A percentile compares a stretch with the other conserved stretches of the same genome.
Conservation (phyloP, 208 protist genomes). For the Perkinsela sp. region DNA sequence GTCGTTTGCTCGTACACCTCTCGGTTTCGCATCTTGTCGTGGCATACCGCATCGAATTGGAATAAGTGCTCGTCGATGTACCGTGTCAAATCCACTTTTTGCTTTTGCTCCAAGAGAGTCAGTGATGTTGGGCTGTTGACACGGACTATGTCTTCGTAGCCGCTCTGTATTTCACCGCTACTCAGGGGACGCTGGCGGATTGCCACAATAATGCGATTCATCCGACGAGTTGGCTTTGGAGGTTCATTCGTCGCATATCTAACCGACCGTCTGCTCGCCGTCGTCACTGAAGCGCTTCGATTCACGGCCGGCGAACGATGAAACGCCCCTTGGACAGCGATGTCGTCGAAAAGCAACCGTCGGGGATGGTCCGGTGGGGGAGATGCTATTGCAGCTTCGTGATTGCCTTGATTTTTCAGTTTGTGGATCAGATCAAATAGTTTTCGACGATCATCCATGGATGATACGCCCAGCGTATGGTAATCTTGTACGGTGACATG, state of each 20-base stretch:
- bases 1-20: conserved; percentile 70
- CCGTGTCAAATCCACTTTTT: conserved; percentile 77
- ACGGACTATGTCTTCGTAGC: conserved; percentile 40
- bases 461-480: conserved; percentile 49
- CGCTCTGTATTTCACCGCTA: conserved; percentile 11
- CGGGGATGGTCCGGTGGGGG: neutral
- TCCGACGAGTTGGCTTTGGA: conserved; percentile 6
- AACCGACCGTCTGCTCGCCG: neutral
- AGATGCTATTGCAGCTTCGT: neutral
- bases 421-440: conserved; percentile 69
- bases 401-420: conserved; percentile 12
- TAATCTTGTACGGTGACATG: conserved; percentile 67
- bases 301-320: neutral
- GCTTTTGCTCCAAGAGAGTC: conserved; percentile 64
- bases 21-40: conserved; percentile 53
- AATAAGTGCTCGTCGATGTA: conserved; percentile 85
- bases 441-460: conserved; percentile 60
- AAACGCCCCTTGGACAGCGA: neutral
- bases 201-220: conserved; percentile 50
- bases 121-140: conserved; percentile 23
- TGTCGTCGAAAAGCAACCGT: neutral
- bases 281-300: neutral
- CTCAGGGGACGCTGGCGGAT: conserved; percentile 56
- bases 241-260: conserved; percentile 1
- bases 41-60: conserved; percentile 77